These are phyloP conservation scores for Peltaster fructicola DNA, from an alignment of 2,329 filamentous ascomycete genomes.

Conservation along the genomic window DNA sequence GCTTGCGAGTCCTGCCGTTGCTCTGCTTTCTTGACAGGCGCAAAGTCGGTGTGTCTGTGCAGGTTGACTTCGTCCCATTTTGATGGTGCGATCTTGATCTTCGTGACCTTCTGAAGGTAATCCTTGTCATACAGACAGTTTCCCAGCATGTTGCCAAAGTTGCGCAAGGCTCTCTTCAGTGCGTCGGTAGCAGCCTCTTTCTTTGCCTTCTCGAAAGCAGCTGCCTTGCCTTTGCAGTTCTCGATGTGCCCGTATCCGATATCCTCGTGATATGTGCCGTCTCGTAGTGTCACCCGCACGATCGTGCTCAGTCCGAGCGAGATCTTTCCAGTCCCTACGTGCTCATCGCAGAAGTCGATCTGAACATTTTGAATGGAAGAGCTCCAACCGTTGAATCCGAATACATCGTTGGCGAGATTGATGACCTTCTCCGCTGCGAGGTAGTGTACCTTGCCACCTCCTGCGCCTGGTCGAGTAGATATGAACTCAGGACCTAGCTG, in stretches of 20 bases:
- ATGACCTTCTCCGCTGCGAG: slow-evolving; percentile 94
- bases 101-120: slow-evolving; percentile 77
- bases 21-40: slow-evolving; percentile 39
- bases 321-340: slow-evolving; percentile 57
- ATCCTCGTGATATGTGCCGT: slow-evolving; percentile 96
- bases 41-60: slow-evolving; percentile 64
- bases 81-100: slow-evolving; percentile 62
- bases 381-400: slow-evolving; percentile 96
- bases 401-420: slow-evolving; percentile 82
- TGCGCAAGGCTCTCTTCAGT: slow-evolving; percentile 73
- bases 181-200: slow-evolving; percentile 95
- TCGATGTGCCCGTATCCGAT: slow-evolving; percentile 94
- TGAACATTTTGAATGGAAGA: slow-evolving; percentile 89
- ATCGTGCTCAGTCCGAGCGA: slow-evolving; percentile 79
- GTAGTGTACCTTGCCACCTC: slow-evolving; percentile 78
- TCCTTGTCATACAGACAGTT: slow-evolving; percentile 98
- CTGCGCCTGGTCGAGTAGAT: slow-evolving; percentile 66
- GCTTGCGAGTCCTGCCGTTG: slow-evolving; percentile 5
- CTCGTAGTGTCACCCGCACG: slow-evolving; percentile 71
- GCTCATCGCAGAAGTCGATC: slow-evolving; percentile 89
- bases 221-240: slow-evolving; percentile 87
- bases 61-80: slow-evolving; percentile 66
- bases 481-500: slow-evolving; percentile 94
- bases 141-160: slow-evolving; percentile 90
- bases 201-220: slow-evolving; percentile 95